Conservation (phyloP, 2,329 filamentous ascomycete species). For the Sporothrix phasma region DNA sequence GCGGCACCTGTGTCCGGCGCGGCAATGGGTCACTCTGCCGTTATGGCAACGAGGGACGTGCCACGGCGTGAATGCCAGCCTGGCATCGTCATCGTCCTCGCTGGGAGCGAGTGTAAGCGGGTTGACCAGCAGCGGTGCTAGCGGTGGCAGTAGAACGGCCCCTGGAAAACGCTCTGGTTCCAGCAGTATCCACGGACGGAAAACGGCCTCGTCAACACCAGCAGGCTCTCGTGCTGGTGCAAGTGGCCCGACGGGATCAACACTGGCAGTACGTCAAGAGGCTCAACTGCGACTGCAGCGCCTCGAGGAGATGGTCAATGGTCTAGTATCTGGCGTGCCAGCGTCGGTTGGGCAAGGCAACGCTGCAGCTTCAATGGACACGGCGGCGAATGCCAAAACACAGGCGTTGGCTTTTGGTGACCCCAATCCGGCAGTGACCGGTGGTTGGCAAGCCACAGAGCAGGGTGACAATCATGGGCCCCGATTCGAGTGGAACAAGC, state of each 20-base stretch:
- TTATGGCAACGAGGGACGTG: constrained; percentile 22
- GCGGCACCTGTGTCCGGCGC: constrained; percentile 32
- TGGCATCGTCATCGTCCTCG: neutral
- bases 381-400: neutral
- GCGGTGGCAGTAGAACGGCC: too few species aligned
- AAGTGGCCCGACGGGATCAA: neutral
- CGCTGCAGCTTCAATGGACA: neutral
- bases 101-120: neutral
- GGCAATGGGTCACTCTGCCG: constrained; percentile 27
- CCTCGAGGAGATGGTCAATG: constrained; percentile 33
- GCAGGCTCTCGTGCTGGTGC: neutral
- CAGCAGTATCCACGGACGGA: constrained; percentile 19
- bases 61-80: neutral
- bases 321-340: neutral
- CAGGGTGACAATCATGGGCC: constrained; percentile 3
- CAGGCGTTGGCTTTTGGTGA: neutral
- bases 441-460: neutral
- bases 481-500: neutral
- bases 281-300: constrained; percentile 31
- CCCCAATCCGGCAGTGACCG: neutral
- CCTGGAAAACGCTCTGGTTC: too few species aligned
- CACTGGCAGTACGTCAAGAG: constrained; percentile 24
- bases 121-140: neutral
- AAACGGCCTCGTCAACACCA: neutral
- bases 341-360: neutral